Evolutionary conservation across 1,284 basidiomycete species (phyloP).

Genomic region (Entoloma clypeatum): DNA sequence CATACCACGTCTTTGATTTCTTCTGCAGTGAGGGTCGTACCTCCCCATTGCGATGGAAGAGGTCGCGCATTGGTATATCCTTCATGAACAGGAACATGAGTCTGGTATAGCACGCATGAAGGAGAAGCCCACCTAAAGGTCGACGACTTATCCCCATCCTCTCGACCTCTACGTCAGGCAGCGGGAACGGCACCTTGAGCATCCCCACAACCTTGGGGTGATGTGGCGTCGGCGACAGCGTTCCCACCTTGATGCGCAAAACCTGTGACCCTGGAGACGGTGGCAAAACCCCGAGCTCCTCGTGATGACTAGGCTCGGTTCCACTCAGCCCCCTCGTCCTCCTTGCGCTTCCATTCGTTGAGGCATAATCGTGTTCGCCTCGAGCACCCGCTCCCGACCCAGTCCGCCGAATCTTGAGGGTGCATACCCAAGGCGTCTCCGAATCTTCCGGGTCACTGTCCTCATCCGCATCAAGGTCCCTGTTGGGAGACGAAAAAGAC

Average conservation of each 20-base stretch:
- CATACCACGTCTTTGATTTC: constrained; percentile 93
- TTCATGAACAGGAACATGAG: no score
- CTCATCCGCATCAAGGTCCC: constrained; percentile 50
- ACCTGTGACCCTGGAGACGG: constrained; percentile 13
- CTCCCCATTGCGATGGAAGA: constrained; percentile 27
- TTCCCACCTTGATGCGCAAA: constrained; percentile 63
- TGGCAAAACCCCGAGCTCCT: constrained; percentile 11
- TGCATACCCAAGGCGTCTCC: constrained; percentile 93
- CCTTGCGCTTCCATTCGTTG: not conserved
- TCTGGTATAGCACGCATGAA: constrained; percentile 2
- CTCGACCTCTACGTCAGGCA: constrained; percentile 75
- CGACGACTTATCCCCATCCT: constrained; percentile 49
- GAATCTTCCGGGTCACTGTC: constrained; percentile 93
- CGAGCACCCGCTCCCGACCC: constrained; percentile 14
- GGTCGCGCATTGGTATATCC: constrained; percentile 5
- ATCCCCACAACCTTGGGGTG: constrained; percentile 94
- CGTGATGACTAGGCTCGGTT: no score
- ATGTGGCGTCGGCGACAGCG: constrained; percentile 88
- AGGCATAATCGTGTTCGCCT: constrained; percentile 9
- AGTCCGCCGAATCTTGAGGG: constrained; percentile 50
- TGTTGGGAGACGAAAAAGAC: constrained; percentile 20
- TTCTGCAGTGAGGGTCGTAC: constrained; percentile 74
- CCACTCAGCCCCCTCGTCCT: not conserved
- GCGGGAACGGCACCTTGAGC: constrained; percentile 84
- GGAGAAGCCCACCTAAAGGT: constrained; percentile 33